Evolutionary conservation across 441 rosid genomes (phyloP).

Genomic region (Omphalea diandra): DNA sequence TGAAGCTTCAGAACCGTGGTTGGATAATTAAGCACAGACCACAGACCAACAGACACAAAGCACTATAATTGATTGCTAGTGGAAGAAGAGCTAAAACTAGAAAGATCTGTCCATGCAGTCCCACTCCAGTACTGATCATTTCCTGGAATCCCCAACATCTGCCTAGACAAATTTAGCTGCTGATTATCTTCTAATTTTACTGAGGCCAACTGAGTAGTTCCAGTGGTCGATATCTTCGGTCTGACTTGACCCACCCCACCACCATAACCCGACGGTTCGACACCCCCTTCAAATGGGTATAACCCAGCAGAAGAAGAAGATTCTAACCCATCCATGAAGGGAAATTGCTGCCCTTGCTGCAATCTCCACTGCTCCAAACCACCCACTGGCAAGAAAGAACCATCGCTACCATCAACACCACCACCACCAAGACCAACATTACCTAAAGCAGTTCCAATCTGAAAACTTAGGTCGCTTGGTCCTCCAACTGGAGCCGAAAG

Average conservation of each 20-base stretch:
- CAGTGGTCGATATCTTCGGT: slow-evolving; percentile 43
- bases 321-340: slow-evolving; percentile 58
- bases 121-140: slow-evolving; percentile 63
- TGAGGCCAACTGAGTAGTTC: slow-evolving; percentile 47
- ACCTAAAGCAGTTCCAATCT: slow-evolving; percentile 42
- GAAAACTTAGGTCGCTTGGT: slow-evolving; percentile 51
- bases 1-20: too few species aligned
- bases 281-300: slow-evolving; percentile 53
- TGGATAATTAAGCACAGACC: slow-evolving; percentile 23
- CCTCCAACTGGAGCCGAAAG: slow-evolving; percentile 39
- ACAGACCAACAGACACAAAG: slow-evolving; percentile 17
- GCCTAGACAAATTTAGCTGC: slow-evolving; percentile 50
- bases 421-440: slow-evolving; percentile 27
- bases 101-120: slow-evolving; percentile 74
- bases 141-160: slow-evolving; percentile 41
- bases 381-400: slow-evolving; percentile 38
- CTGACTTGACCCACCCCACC: slow-evolving; percentile 32
- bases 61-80: slow-evolving; percentile 42
- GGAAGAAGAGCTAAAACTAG: slow-evolving; percentile 75
- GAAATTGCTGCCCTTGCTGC: slow-evolving; percentile 50
- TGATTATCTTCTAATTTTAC: slow-evolving; percentile 77
- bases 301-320: slow-evolving; percentile 42
- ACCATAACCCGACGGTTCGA: slow-evolving; percentile 35
- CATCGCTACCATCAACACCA: slow-evolving; percentile 19
- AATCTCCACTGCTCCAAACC: slow-evolving; percentile 69